Base-by-base conservation (phyloP, 129 eudicot species). In the Lactuca sativa region DNA sequence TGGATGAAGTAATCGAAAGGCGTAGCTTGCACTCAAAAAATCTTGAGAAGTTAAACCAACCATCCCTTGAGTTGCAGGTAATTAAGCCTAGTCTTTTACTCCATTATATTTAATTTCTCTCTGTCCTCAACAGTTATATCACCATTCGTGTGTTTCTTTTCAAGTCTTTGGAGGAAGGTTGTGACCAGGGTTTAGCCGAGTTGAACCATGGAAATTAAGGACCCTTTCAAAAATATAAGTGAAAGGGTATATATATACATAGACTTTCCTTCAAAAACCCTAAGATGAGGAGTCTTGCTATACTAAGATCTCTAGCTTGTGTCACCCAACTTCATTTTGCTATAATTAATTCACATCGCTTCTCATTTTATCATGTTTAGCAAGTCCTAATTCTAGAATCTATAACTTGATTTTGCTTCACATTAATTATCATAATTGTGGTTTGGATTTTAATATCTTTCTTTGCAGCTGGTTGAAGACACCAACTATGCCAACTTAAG, bases 61-160 rank as follows among this genome's bases (percentile, higher is more conserved):
- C 98, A 40, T 93, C 97, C 21, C 89, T 87, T 75, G 89, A 89
- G 86, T 80, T 92, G 64, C 98, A 89, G 92, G 98, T 83, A 25
- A 25, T 25, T 25, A 70, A 79, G 21, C 49, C 5, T 30, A 14
- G 53, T 18, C 67, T 21, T 31, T 8, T n/a, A 7, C 14, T 31
- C 53, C n/a, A n/a, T n/a, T n/a, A n/a, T n/a, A n/a, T n/a, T n/a
- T n/a, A 31, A 41, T 53, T 69, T 62, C 66, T 69, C 30, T 36
- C n/a, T 34, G 6, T 48, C 48, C 8, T 34, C 8, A 12, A 36
- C 31, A 18, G 13, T 66, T 66, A 18, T 31, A 16, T 74, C 16
- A 25, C 30, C 30, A 25, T 25, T 25, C 30, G 1, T 7, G 33
- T 36, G 6, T 62, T 54, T 54, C 54, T 55, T 32, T 32, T 57